These are phyloP conservation scores for Macrocybe gigantea DNA, from an alignment of 768 basidiomycete species.

Conservation along the genomic window DNA sequence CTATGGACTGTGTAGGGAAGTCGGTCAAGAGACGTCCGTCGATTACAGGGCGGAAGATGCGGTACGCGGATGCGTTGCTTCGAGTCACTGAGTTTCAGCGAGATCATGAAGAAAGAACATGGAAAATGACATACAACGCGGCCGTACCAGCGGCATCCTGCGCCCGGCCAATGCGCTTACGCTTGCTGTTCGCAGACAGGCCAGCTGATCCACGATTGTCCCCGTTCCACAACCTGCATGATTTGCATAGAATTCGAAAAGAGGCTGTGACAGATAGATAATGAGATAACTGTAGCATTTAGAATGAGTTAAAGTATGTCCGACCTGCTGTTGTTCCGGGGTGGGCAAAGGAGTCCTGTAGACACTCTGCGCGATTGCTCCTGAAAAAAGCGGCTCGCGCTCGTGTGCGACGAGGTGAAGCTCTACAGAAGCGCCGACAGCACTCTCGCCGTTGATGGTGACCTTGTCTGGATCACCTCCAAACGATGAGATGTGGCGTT, in stretches of 20 bases:
- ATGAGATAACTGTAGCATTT: not conserved
- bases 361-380: conserved; percentile 60
- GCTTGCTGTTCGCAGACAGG: conserved; percentile 43
- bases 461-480: conserved; percentile 57
- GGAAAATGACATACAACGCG: conserved; percentile 30
- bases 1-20: conserved; percentile 42
- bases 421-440: conserved; percentile 49
- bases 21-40: conserved; percentile 48
- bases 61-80: conserved; percentile 36
- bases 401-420: conserved; percentile 49
- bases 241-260: conserved; percentile 46
- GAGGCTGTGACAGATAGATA: conserved; percentile 25
- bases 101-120: not conserved
- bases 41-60: conserved; percentile 45
- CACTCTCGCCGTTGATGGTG: conserved; percentile 59
- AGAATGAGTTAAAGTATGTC: conserved; percentile 3
- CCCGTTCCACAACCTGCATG: conserved; percentile 44
- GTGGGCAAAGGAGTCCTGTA: conserved; percentile 45
- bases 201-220: conserved; percentile 26
- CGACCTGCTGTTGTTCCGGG: conserved; percentile 49
- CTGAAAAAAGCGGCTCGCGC: conserved; percentile 35
- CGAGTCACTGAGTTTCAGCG: not conserved
- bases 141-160: conserved; percentile 41
- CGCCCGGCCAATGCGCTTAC: conserved; percentile 47
- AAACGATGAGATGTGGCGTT: conserved; percentile 53